Percentiles rank a stretch among this genome's conserved stretches.
phyloP scores from a whole-genome alignment of 164 flowering plant species.

The Sextonia rubra region DNA sequence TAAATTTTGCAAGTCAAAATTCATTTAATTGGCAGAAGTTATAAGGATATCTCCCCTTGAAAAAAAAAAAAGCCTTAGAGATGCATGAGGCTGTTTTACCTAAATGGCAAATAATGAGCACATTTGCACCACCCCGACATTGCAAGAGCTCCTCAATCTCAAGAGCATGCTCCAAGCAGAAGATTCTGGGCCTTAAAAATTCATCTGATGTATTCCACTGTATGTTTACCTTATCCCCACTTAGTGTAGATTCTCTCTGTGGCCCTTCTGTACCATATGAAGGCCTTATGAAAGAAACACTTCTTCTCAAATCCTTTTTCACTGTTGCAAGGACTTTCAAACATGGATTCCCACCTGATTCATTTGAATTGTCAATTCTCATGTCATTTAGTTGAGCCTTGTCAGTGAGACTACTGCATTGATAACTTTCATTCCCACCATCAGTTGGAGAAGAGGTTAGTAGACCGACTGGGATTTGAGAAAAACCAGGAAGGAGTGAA shows the following conservation, averaged over 20 bases:
- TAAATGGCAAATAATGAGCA: slow-evolving; percentile 91
- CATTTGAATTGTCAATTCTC: neutral
- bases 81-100: slow-evolving; percentile 33
- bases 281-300: neutral
- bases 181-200: slow-evolving; percentile 68
- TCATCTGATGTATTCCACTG: slow-evolving; percentile 42
- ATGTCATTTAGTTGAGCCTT: neutral
- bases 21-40: too few relatives aligned
- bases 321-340: neutral
- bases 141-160: slow-evolving; percentile 59
- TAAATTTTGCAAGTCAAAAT: too few relatives aligned
- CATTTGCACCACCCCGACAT: slow-evolving; percentile 74
- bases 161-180: slow-evolving; percentile 91
- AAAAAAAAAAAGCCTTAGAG: neutral
- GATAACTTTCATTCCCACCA: neutral
- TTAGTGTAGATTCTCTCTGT: neutral
- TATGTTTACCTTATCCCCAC: slow-evolving; percentile 8
- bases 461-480: slow-evolving; percentile 14
- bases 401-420: neutral
- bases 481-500: slow-evolving; percentile 9
- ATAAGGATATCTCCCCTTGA: too few relatives aligned
- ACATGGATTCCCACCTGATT: slow-evolving; percentile 1
- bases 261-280: neutral
- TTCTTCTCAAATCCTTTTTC: slow-evolving; percentile 3
- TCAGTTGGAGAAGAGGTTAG: slow-evolving; percentile 9